These are phyloP conservation scores for Curvularia sp. DNA, from an alignment of 2,329 filamentous ascomycete species.

Conservation along the genomic window DNA sequence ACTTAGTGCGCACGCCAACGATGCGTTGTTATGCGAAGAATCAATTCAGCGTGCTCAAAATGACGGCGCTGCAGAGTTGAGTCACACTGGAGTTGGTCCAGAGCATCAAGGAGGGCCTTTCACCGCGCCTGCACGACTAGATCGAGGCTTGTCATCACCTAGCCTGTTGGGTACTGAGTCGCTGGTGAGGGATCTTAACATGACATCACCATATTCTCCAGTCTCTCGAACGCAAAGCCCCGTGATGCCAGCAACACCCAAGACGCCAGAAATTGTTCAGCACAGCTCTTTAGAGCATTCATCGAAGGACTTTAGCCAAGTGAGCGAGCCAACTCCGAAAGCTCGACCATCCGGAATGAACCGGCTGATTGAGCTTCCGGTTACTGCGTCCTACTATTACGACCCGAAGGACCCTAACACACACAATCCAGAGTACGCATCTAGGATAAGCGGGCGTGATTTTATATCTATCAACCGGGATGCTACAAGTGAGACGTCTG, in stretches of 20 bases:
- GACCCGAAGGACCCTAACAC: slow-evolving; percentile 54
- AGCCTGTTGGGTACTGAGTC: slow-evolving; percentile 59
- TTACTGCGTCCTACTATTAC: slow-evolving; percentile 56
- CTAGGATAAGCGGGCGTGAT: slow-evolving; percentile 55
- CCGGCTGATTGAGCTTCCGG: slow-evolving; percentile 54
- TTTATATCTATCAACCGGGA: slow-evolving; percentile 42
- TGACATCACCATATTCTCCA: slow-evolving; percentile 55
- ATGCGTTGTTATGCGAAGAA: slow-evolving; percentile 38
- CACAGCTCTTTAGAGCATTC: slow-evolving; percentile 42
- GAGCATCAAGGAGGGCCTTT: slow-evolving; percentile 22
- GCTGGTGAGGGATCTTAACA: slow-evolving; percentile 58
- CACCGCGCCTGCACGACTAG: slow-evolving; percentile 30
- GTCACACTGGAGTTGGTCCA: slow-evolving; percentile 20
- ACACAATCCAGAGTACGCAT: slow-evolving; percentile 57
- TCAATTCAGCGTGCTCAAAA: slow-evolving; percentile 14
- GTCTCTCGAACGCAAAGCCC: slow-evolving; percentile 47
- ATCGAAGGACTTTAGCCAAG: slow-evolving; percentile 37
- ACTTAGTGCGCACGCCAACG: slow-evolving; percentile 45
- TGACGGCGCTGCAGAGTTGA: slow-evolving; percentile 13
- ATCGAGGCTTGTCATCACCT: slow-evolving; percentile 41
- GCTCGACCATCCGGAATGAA: slow-evolving; percentile 47
- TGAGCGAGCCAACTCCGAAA: slow-evolving; percentile 50
- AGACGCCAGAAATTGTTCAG: slow-evolving; percentile 47
- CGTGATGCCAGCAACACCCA: slow-evolving; percentile 50
- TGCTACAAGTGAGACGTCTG: slow-evolving; percentile 26